A percentile compares a stretch with the other conserved stretches of the same genome.
These are phyloP conservation scores for Exophiala bonariae DNA, from an alignment of 2,329 filamentous ascomycete species.

Conservation along the genomic window DNA sequence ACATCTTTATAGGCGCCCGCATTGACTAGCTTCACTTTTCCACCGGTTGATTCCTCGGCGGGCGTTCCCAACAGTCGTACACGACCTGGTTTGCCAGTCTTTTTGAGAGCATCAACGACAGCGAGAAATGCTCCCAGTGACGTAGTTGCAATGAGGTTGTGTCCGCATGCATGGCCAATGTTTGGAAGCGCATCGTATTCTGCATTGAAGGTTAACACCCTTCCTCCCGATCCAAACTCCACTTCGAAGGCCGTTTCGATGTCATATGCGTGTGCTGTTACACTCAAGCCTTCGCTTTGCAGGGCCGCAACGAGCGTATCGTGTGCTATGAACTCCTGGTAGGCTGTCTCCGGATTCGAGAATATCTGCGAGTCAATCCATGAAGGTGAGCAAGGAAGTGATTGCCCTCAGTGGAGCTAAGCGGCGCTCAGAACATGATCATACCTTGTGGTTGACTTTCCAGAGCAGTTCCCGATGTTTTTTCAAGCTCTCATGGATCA, in stretches of 20 bases:
- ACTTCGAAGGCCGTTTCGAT: constrained; percentile 55
- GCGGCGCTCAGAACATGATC: too few relatives aligned
- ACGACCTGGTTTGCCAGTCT: constrained; percentile 27
- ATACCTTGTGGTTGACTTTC: too few relatives aligned
- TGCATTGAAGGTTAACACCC: constrained; percentile 38
- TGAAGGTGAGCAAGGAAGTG: too few relatives aligned
- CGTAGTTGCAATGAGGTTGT: constrained; percentile 40
- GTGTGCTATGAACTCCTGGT: constrained; percentile 54
- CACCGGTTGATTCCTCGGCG: constrained; percentile 40
- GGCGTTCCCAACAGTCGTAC: constrained; percentile 40
- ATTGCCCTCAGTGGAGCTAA: too few relatives aligned
- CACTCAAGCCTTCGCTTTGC: constrained; percentile 44
- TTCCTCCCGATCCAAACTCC: constrained; percentile 41
- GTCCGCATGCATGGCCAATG: constrained; percentile 44
- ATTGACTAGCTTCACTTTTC: constrained; percentile 43
- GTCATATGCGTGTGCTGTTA: constrained; percentile 52
- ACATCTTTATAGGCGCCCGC: constrained; percentile 43
- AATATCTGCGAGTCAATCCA: too few relatives aligned
- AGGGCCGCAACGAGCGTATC: constrained; percentile 50
- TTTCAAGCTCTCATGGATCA: too few relatives aligned
- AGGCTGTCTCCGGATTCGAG: constrained; percentile 54
- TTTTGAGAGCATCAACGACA: constrained; percentile 32
- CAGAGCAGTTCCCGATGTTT: too few relatives aligned
- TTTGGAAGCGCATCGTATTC: constrained; percentile 45
- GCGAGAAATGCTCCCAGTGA: constrained; percentile 38